These are phyloP conservation scores for Russula foetens DNA, from an alignment of 768 basidiomycete genomes.

Conservation along the genomic window DNA sequence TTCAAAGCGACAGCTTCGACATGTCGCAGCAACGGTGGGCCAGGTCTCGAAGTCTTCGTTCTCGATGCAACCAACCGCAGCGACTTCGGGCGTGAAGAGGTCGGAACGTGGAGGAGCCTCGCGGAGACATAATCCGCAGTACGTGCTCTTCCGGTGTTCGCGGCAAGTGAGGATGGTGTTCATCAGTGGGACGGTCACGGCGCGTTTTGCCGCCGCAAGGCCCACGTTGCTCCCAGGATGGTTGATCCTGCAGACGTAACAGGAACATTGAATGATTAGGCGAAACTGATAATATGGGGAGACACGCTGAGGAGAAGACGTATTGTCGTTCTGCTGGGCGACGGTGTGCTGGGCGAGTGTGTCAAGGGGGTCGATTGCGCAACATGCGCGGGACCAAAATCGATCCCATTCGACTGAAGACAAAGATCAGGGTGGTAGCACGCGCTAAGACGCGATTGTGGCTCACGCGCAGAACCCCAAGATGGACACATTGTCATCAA, in stretches of 20 bases:
- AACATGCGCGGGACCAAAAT: constrained; percentile 62
- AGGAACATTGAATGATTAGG: constrained; percentile 44
- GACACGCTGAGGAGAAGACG: constrained; percentile 21
- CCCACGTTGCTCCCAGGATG: constrained; percentile 42
- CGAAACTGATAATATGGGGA: constrained; percentile 57
- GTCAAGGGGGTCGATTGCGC: constrained; percentile 56
- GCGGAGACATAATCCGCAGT: constrained; percentile 64
- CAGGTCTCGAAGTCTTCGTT: constrained; percentile 70
- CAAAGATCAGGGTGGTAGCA: constrained; percentile 13
- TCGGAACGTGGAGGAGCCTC: constrained; percentile 43
- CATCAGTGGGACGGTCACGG: constrained; percentile 34
- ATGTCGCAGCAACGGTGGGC: constrained; percentile 58
- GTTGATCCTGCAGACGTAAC: constrained; percentile 66
- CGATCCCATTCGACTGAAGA: constrained; percentile 55
- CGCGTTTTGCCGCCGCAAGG: constrained; percentile 43
- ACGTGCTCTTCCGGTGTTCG: constrained; percentile 54
- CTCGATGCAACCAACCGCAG: constrained; percentile 44
- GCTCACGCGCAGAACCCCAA: constrained; percentile 18
- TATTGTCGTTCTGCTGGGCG: constrained; percentile 29
- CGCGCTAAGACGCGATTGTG: constrained; percentile 17
- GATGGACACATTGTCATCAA: constrained; percentile 18
- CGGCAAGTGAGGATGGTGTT: constrained; percentile 47
- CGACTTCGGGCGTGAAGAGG: constrained; percentile 19
- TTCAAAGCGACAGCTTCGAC: constrained; percentile 56
- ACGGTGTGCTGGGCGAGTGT: constrained; percentile 41